phyloP scores from a whole-genome alignment of 2,329 filamentous ascomycete species.

The Pseudovirgaria hyperparasitica region DNA sequence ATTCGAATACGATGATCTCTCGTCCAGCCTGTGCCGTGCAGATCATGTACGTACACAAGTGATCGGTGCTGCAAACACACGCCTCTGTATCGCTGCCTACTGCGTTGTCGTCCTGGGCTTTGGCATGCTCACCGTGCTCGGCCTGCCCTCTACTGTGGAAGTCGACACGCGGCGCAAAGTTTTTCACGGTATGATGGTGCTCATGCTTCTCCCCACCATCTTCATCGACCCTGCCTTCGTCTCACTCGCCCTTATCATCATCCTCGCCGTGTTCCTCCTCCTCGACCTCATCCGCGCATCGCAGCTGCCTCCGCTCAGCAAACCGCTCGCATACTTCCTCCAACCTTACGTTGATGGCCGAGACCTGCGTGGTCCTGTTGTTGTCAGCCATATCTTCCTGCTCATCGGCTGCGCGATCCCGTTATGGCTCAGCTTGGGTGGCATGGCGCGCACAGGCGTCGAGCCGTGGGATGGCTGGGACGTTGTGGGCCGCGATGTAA shows the following conservation, averaged over 20 bases:
- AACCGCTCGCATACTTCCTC: constrained; percentile 73
- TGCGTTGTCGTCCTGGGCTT: constrained; percentile 55
- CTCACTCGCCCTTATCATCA: constrained; percentile 63
- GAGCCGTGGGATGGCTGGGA: constrained; percentile 62
- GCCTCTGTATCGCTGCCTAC: constrained; percentile 65
- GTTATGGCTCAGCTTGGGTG: constrained; percentile 75
- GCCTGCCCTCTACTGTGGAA: constrained; percentile 64
- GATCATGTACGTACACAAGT: constrained; percentile 50
- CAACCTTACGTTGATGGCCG: constrained; percentile 90
- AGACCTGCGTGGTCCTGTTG: constrained; percentile 84
- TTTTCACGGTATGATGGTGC: constrained; percentile 97
- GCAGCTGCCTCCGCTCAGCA: constrained; percentile 80
- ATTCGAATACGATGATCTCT: constrained; percentile 7
- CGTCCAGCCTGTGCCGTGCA: constrained; percentile 23
- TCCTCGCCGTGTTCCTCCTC: constrained; percentile 73
- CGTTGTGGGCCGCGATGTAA: constrained; percentile 55
- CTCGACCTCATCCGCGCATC: constrained; percentile 82
- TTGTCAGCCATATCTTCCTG: constrained; percentile 91
- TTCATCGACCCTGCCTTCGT: constrained; percentile 80
- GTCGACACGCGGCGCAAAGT: constrained; percentile 94
- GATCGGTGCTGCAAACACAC: constrained; percentile 66
- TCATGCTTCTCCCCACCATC: constrained; percentile 79
- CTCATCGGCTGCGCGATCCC: constrained; percentile 91
- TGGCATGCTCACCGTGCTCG: constrained; percentile 64
- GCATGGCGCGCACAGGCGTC: constrained; percentile 44